Evolutionary conservation across 2,329 filamentous ascomycete genomes (phyloP), one percentile per base, ranked within the genome.

Genomic region (Elsinoe australis): DNA sequence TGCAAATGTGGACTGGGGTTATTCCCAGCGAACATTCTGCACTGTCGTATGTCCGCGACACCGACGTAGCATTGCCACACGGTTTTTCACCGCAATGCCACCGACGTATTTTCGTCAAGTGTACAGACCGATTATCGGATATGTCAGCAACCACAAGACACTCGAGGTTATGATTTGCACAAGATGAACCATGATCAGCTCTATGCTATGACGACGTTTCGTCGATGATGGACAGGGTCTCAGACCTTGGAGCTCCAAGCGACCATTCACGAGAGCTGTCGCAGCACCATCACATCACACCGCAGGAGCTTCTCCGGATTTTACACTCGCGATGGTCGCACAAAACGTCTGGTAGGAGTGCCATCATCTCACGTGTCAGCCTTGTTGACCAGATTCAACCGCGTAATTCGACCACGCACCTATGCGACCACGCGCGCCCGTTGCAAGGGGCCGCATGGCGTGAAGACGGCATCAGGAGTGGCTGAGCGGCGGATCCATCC

Each of bases 301-400:
- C 17, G 39, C 39, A 44, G 39, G 38, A 44, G 22, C 22, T 44
- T 32, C 14, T 31, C 19, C 39, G 26, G n/a, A 18, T 10, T 32
- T 9, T 19, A 12, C 22, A 12, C 21, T 44, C 8, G 10, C 26
- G 26, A 44, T 31, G 39, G 24, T 44, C n/a, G 39, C 14, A 44
- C 39, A 44, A 29, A 32, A 44, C 26, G 39, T 44, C 26, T 32
- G 39, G 39, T 44, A 44, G 17, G 12, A 21, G 39, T 44, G 39
- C 39, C 39, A 44, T 44, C 39, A 32, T 44, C 24, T 44, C 39
- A 44, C 39, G 39, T 44, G 39, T 44, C 39, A 44, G 39, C 39
- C 39, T 17, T 32, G 26, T 41, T 35, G 36, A n/a, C 39, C 29
- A 44, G 39, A 44, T 44, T 26, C 39, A 26, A 21, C 39, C 17